A percentile compares a stretch with the other conserved stretches of the same genome.
These are phyloP conservation scores for Anaeramoeba flamelloides DNA, from an alignment of 78 protist genomes.

Conservation along the genomic window DNA sequence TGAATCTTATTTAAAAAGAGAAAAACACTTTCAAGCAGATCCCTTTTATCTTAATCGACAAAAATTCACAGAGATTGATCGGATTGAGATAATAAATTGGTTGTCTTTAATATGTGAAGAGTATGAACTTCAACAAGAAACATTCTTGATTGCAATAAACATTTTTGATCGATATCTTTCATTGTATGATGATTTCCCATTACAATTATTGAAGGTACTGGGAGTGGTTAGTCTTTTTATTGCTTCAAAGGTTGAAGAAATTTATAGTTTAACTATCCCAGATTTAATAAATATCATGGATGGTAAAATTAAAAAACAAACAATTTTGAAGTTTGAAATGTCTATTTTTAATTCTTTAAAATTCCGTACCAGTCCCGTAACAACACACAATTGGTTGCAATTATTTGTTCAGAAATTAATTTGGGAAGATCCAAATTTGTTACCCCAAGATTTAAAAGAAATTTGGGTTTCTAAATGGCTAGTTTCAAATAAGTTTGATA, in stretches of 20 bases:
- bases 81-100: not conserved
- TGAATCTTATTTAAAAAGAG: not conserved
- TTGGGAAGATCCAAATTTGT: too few relatives aligned
- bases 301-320: not conserved
- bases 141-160: not conserved
- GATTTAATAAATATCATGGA: not conserved
- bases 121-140: not conserved
- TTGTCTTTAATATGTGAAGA: not conserved
- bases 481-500: too few relatives aligned
- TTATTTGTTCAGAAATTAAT: too few relatives aligned
- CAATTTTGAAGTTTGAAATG: not conserved
- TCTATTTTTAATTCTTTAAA: not conserved
- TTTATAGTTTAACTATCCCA: not conserved
- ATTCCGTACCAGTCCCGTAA: not conserved
- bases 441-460: too few relatives aligned
- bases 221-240: not conserved
- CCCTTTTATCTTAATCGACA: not conserved
- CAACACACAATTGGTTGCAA: not conserved
- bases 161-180: not conserved
- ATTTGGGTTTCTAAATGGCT: too few relatives aligned
- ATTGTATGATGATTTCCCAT: not conserved
- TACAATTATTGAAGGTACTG: not conserved
- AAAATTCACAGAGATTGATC: not conserved
- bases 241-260: not conserved
- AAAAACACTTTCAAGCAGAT: not conserved